These are phyloP conservation scores for Pythium monospermum DNA, from an alignment of 352 stramenopile species.

Conservation along the genomic window DNA sequence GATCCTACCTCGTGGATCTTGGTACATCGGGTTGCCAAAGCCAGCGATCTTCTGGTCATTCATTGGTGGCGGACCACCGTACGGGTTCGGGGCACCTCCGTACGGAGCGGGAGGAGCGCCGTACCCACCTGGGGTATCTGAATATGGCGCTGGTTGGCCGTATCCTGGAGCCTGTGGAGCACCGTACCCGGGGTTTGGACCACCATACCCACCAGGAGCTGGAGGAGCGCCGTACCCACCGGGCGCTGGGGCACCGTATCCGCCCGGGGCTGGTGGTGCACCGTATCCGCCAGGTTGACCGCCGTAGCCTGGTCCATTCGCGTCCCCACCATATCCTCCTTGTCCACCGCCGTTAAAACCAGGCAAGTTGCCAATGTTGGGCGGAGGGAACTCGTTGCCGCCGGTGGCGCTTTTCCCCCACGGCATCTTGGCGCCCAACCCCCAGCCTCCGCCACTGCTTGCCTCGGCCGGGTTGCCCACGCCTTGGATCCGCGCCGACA, in stretches of 20 bases:
- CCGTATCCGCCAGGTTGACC: slow-evolving; percentile 28
- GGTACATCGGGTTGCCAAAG: slow-evolving; percentile 94
- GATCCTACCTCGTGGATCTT: slow-evolving; percentile 70
- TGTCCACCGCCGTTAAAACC: slow-evolving; percentile 42
- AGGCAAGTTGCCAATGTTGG: slow-evolving; percentile 49
- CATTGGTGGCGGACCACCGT: slow-evolving; percentile 44
- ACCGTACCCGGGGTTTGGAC: slow-evolving; percentile 23
- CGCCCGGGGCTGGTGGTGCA: slow-evolving; percentile 15
- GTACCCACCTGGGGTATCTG: slow-evolving; percentile 19
- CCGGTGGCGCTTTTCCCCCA: slow-evolving; percentile 62
- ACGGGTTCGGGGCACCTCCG: slow-evolving; percentile 34
- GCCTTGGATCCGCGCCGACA: slow-evolving; percentile 78
- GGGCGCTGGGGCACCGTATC: slow-evolving; percentile 4
- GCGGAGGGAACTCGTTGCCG: slow-evolving; percentile 38
- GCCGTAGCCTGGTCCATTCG: slow-evolving; percentile 16
- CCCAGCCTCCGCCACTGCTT: slow-evolving; percentile 46
- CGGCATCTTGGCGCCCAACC: slow-evolving; percentile 67
- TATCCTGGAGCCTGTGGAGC: slow-evolving; percentile 22
- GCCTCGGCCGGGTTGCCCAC: slow-evolving; percentile 60
- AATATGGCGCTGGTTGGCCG: slow-evolving; percentile 24
- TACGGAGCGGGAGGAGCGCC: slow-evolving; percentile 24
- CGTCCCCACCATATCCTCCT: slow-evolving; percentile 9
- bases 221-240: slow-evolving; percentile 38
- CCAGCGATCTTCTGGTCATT: slow-evolving; percentile 86
- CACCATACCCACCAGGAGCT: slow-evolving; percentile 24